Percentiles rank a stretch among this genome's conserved stretches.
Conservation (phyloP, 83 land plant species). For the Picea engelmannii region DNA sequence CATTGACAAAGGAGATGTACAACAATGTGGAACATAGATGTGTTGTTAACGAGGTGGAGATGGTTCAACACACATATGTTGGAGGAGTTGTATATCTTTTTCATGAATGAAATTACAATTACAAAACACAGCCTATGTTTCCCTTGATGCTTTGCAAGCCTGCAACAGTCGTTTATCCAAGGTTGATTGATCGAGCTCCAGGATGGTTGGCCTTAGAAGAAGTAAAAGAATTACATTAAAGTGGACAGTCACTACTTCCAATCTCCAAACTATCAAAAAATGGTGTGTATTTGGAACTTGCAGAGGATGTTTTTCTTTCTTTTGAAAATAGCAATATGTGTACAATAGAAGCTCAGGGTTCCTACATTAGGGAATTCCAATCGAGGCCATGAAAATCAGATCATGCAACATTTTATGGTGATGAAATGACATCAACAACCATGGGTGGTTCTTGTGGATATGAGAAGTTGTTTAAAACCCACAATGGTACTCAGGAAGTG, state of each 20-base stretch:
- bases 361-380: too few species aligned
- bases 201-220: slow-evolving; percentile 30
- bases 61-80: neutral
- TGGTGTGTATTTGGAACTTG: too few species aligned
- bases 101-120: slow-evolving; percentile 33
- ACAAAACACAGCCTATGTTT: slow-evolving; percentile 22
- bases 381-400: slow-evolving; percentile 36
- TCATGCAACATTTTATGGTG: slow-evolving; percentile 72
- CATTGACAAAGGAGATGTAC: too few species aligned
- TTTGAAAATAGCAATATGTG: too few species aligned
- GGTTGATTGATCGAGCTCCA: slow-evolving; percentile 19
- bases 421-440: slow-evolving; percentile 43
- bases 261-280: slow-evolving; percentile 14
- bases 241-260: slow-evolving; percentile 20
- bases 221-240: slow-evolving; percentile 18
- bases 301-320: too few species aligned
- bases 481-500: neutral
- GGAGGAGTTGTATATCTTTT: slow-evolving; percentile 34
- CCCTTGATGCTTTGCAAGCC: slow-evolving; percentile 37
- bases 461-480: slow-evolving; percentile 26
- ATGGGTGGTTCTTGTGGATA: slow-evolving; percentile 52
- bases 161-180: slow-evolving; percentile 29
- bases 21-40: too few species aligned
- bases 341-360: too few species aligned
- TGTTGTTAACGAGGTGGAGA: too few species aligned